Evolutionary conservation across 805 yeast species (phyloP), one percentile per base, ranked within the genome.

Genomic region (Ogataea naganishii): DNA sequence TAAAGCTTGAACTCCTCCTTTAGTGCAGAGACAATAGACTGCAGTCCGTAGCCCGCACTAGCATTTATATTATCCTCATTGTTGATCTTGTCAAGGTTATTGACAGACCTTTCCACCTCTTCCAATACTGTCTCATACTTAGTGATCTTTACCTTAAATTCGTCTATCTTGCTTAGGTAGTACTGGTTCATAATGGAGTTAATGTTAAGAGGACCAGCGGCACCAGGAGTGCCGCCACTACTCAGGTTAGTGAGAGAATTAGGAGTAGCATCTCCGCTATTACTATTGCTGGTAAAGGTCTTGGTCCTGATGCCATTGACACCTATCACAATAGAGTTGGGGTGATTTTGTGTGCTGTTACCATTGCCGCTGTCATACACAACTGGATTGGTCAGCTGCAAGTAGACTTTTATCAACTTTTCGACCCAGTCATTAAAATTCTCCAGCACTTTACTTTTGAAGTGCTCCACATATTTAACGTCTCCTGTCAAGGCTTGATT

Each of bases 1-100:
- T 79, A 81, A 31, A 80, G 56, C 25, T 62, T 62, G 47, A 77
- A 80, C 51, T 80, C 89, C 41, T 74, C 76, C 33, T 72, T 71
- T 16, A 81, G 65, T 0, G 83, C 75, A 28, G 68, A 66, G 11
- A 78, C 70, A 17, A 80, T 66, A 39, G 67, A 62, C 35, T 47
- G 75, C 53, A 69, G 42, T 0, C 68, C 67, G 37, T 53, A 44
- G 19, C 46, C 47, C 8, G 38, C 7, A 3, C 11, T 6, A 11
- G 22, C 14, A 22, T n/a, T 17, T 7, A 18, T 23, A 14, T 14
- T 14, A 17, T 29, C 16, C 18, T 25, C 22, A 22, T 20, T 30
- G 16, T 29, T 24, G 10, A 72, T 72, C 27, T 58, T 59, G 31
- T 73, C 78, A 23, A 78, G 60, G 29, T 81, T 85, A 33, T 65